A percentile compares a stretch with the other conserved stretches of the same genome.
Conservation (phyloP, 2,329 filamentous ascomycete genomes). For the Ascochyta viciae-villosae region DNA sequence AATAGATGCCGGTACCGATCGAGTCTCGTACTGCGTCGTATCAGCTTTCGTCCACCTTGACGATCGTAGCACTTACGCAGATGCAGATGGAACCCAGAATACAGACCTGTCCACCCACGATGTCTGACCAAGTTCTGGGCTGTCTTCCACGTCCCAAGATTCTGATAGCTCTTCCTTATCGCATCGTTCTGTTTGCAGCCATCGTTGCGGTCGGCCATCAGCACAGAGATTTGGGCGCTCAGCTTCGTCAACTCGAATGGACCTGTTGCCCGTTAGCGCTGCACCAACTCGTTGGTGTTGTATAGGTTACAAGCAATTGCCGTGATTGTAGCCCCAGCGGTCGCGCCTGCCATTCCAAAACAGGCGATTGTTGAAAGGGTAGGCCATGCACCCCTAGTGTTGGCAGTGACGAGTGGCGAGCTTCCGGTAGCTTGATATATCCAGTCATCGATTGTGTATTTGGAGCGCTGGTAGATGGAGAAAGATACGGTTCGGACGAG, state of each 20-base stretch:
- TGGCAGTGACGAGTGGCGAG: slow-evolving; percentile 77
- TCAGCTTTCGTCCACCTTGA: slow-evolving; percentile 19
- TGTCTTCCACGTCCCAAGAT: slow-evolving; percentile 78
- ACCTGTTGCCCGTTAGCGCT: slow-evolving; percentile 53
- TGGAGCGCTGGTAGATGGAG: slow-evolving; percentile 79
- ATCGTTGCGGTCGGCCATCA: slow-evolving; percentile 71
- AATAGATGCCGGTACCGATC: slow-evolving; percentile 83
- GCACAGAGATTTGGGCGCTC: slow-evolving; percentile 82
- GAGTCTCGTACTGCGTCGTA: slow-evolving; percentile 74
- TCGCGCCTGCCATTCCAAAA: slow-evolving; percentile 79
- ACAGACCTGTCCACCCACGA: slow-evolving; percentile 74
- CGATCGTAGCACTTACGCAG: slow-evolving; percentile 63
- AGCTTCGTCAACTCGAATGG: slow-evolving; percentile 91
- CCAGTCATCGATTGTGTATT: slow-evolving; percentile 75
- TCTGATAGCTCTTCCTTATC: slow-evolving; percentile 68
- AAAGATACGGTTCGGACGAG: slow-evolving; percentile 80
- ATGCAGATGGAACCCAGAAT: slow-evolving; percentile 81
- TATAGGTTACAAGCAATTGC: slow-evolving; percentile 71
- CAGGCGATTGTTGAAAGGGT: slow-evolving; percentile 76
- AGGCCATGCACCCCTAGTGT: slow-evolving; percentile 72
- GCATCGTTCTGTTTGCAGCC: slow-evolving; percentile 46
- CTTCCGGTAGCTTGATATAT: slow-evolving; percentile 69
- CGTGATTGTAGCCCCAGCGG: slow-evolving; percentile 80
- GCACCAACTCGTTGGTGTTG: neutral
- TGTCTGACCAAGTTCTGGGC: slow-evolving; percentile 79